A percentile compares a stretch with the other conserved stretches of the same genome.
phyloP scores from a whole-genome alignment of 2,329 filamentous ascomycete species.

The Fusarium nurragi region DNA sequence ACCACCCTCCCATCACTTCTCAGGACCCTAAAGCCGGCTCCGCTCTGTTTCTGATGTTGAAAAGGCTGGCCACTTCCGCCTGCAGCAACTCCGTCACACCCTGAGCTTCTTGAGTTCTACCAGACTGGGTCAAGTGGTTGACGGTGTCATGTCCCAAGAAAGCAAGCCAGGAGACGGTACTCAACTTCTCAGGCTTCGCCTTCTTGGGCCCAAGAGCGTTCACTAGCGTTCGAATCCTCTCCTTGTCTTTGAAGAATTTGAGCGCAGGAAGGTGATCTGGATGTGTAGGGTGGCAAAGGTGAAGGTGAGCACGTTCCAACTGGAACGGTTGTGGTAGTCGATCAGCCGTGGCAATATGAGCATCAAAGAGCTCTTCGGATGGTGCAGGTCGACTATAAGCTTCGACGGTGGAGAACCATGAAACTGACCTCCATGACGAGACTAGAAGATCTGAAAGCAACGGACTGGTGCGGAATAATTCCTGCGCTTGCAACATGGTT shows the following conservation, averaged over 20 bases:
- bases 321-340: constrained; percentile 50
- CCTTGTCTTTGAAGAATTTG: constrained; percentile 53
- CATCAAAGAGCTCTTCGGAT: constrained; percentile 60
- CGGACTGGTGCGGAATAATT: constrained; percentile 51
- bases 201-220: constrained; percentile 40
- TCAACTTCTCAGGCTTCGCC: constrained; percentile 45
- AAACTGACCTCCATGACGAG: constrained; percentile 58
- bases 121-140: constrained; percentile 54
- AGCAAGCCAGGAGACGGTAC: constrained; percentile 49
- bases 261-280: constrained; percentile 60
- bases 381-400: constrained; percentile 57
- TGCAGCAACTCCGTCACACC: constrained; percentile 52
- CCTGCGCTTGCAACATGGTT: constrained; percentile 58
- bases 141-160: constrained; percentile 59
- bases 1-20: not conserved
- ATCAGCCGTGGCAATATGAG: constrained; percentile 60
- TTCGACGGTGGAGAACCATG: constrained; percentile 63
- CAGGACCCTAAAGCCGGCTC: constrained; percentile 33
- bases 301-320: constrained; percentile 63
- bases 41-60: constrained; percentile 31
- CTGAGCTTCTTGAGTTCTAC: constrained; percentile 54
- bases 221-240: constrained; percentile 45
- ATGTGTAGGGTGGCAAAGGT: constrained; percentile 63
- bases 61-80: constrained; percentile 48
- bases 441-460: constrained; percentile 52